A percentile compares a stretch with the other conserved stretches of the same genome.
These are phyloP conservation scores for Pseudisothecium myosuroides DNA, from an alignment of 225 moss, liverwort and hornwort genomes.

Conservation along the genomic window DNA sequence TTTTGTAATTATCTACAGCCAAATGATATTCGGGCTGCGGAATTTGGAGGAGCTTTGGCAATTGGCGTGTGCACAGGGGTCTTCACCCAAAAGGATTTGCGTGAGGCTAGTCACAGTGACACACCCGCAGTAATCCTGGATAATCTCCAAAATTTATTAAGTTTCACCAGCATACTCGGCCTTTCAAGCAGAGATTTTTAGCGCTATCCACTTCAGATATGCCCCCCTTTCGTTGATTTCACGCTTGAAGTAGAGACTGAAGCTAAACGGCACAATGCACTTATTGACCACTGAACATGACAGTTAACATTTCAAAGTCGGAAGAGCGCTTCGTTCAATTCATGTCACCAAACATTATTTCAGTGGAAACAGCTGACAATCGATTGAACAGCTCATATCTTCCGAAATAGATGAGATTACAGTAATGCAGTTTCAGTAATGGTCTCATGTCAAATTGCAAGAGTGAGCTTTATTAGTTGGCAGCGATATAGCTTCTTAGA, in stretches of 20 bases:
- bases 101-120: slow-evolving; percentile 50
- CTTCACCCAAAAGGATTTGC: slow-evolving; percentile 58
- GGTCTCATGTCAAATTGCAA: background rate
- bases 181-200: slow-evolving; percentile 30
- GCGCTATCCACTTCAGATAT: background rate
- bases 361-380: background rate
- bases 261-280: background rate
- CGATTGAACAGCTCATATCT: background rate
- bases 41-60: slow-evolving; percentile 72
- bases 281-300: background rate
- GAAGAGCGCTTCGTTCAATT: slow-evolving; percentile 6
- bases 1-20: slow-evolving; percentile 35
- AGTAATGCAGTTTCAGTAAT: background rate
- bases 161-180: slow-evolving; percentile 26
- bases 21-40: slow-evolving; percentile 79
- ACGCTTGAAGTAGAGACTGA: background rate
- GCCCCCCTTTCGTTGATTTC: background rate
- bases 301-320: background rate
- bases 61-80: slow-evolving; percentile 85
- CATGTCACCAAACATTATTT: background rate
- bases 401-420: background rate
- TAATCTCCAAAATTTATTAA: slow-evolving; percentile 36
- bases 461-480: background rate
- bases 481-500: background rate
- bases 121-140: slow-evolving; percentile 56